Evolutionary conservation across 495 filamentous ascomycete species (phyloP).

Genomic region (Hamigera avellanea): DNA sequence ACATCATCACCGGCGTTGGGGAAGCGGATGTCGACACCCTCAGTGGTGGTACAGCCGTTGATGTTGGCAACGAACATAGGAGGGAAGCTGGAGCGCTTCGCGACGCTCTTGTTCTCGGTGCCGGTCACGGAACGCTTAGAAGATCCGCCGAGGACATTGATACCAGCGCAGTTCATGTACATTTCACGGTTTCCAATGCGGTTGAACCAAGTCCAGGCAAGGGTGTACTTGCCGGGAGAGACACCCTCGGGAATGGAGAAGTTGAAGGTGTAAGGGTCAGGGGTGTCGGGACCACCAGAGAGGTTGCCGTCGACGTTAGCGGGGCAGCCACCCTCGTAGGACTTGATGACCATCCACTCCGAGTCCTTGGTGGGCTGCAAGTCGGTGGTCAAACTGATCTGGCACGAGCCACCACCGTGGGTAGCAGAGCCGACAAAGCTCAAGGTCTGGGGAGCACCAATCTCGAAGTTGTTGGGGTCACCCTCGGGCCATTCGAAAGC

Average conservation of each 20-base stretch:
- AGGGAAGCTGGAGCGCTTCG: conserved; percentile 45
- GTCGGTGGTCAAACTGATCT: conserved; percentile 73
- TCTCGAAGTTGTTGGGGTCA: conserved; percentile 18
- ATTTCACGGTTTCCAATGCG: conserved; percentile 78
- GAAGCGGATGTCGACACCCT: conserved; percentile 48
- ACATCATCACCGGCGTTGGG: conserved; percentile 64
- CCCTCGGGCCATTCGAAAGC: conserved; percentile 11
- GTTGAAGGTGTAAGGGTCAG: conserved; percentile 20
- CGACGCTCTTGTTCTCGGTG: conserved; percentile 13
- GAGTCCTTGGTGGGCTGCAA: conserved; percentile 38
- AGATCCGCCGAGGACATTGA: conserved; percentile 46
- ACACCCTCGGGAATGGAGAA: conserved; percentile 36
- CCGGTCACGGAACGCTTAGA: conserved; percentile 22
- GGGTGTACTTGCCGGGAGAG: conserved; percentile 42
- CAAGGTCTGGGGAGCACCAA: conserved; percentile 17
- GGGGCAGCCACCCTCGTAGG: conserved; percentile 70
- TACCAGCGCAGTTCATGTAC: conserved; percentile 87
- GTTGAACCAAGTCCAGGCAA: conserved; percentile 93
- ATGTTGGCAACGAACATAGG: conserved; percentile 77
- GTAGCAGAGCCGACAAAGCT: conserved; percentile 41
- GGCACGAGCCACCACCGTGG: conserved; percentile 85
- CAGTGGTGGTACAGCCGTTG: conserved; percentile 46
- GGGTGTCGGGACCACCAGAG: conserved; percentile 6
- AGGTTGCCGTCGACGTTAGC: conserved; percentile 36
- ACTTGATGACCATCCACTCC: conserved; percentile 70